phyloP scores from a whole-genome alignment of 176 grass and related monocot species.

The Chloris gayana region DNA sequence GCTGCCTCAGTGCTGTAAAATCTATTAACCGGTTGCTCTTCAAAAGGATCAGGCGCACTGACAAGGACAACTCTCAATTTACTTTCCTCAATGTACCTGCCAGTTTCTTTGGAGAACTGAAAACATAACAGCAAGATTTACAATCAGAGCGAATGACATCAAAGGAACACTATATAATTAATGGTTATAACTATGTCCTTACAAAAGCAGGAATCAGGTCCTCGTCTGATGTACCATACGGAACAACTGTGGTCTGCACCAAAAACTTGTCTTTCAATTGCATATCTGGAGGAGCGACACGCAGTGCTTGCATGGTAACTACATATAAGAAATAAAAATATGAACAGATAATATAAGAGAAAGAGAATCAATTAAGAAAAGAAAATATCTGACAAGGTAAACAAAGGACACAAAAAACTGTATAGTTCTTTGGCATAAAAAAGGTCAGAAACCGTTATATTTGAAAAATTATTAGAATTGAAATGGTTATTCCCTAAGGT shows the following conservation, averaged over 20 bases:
- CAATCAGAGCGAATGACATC: constrained; percentile 1
- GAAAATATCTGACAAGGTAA: constrained; percentile 31
- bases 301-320: constrained; percentile 97
- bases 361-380: neutral
- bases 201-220: constrained; percentile 85
- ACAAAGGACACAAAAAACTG: constrained; percentile 7
- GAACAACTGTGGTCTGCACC: constrained; percentile 85
- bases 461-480: constrained; percentile 14
- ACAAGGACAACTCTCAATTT: constrained; percentile 95
- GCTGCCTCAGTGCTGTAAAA: constrained; percentile 26
- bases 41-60: constrained; percentile 52
- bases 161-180: constrained; percentile 5
- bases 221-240: constrained; percentile 80
- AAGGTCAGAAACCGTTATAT: neutral
- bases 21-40: constrained; percentile 47
- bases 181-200: constrained; percentile 44
- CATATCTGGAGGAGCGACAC: constrained; percentile 83
- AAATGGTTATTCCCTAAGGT: neutral
- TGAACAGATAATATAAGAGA: constrained; percentile 25
- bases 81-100: constrained; percentile 88
- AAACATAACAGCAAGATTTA: constrained; percentile 25
- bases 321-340: constrained; percentile 36
- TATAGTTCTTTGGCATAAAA: neutral
- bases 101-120: constrained; percentile 95
- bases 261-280: constrained; percentile 99